Evolutionary conservation across 257 asterid genomes (phyloP).

Genomic region (Orobanche coerulescens): DNA sequence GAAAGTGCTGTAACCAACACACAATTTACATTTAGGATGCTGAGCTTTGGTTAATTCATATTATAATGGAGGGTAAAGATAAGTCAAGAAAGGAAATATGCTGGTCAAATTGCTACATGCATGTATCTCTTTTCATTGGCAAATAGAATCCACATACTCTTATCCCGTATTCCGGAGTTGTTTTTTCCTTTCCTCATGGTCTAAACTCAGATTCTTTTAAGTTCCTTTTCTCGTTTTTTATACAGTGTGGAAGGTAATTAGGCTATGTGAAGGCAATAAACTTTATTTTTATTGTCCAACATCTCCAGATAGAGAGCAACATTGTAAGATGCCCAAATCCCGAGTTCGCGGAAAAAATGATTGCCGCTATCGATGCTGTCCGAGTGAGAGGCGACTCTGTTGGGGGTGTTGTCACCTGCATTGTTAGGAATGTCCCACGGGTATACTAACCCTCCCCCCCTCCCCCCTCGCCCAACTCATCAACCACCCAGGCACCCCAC

Average conservation of each 20-base stretch:
- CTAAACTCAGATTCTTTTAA: conserved; percentile 1
- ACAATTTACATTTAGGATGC: not conserved
- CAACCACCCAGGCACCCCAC: not conserved
- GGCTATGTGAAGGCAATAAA: conserved; percentile 5
- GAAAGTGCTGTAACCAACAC: not conserved
- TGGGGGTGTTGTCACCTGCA: conserved; percentile 97
- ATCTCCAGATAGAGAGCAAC: conserved; percentile 71
- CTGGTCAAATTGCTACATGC: not conserved
- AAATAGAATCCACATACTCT: not conserved
- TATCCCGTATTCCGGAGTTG: not conserved
- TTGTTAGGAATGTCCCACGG: conserved; percentile 84
- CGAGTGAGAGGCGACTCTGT: conserved; percentile 93
- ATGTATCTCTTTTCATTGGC: not conserved
- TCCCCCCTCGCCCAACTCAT: not conserved
- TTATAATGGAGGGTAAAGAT: not conserved
- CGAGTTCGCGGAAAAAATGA: conserved; percentile 95
- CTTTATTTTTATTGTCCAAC: conserved; percentile 3
- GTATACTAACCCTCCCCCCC: conserved; percentile 32
- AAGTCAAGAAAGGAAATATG: conserved; percentile 8
- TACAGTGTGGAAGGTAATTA: conserved; percentile 7
- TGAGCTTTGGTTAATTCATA: conserved; percentile 5
- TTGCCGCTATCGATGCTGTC: conserved; percentile 92
- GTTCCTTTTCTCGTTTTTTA: not conserved
- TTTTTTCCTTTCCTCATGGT: conserved; percentile 2
- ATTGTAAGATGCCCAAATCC: conserved; percentile 91